A percentile compares a stretch with the other conserved stretches of the same genome.
phyloP scores from a whole-genome alignment of 164 flowering plant genomes.

The Berberis thunbergii region DNA sequence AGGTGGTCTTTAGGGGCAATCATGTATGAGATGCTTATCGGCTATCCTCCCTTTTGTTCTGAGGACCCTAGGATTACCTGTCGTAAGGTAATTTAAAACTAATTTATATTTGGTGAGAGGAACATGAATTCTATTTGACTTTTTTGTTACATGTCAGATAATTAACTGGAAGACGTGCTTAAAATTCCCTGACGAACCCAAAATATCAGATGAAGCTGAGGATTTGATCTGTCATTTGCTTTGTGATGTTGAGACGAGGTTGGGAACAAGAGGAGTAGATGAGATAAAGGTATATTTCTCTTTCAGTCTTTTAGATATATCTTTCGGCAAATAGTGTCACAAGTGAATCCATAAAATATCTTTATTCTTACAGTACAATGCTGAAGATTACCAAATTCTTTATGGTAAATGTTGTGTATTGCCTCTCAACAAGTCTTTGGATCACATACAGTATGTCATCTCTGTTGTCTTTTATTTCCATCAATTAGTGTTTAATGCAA shows the following conservation, averaged over 20 bases:
- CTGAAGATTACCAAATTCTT: too few species aligned
- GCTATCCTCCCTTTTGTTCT: conserved; percentile 90
- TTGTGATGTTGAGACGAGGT: conserved; percentile 72
- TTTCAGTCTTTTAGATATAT: background rate
- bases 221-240: conserved; percentile 75
- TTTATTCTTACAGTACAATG: too few species aligned
- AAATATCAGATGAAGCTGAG: conserved; percentile 57
- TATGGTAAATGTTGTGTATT: too few species aligned
- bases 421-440: too few species aligned
- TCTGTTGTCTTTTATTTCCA: too few species aligned
- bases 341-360: too few species aligned
- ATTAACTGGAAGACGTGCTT: conserved; percentile 82
- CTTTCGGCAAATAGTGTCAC: background rate
- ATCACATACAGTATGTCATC: too few species aligned
- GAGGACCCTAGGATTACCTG: conserved; percentile 83
- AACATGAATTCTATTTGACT: background rate
- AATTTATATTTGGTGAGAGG: background rate
- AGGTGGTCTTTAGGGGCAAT: conserved; percentile 91
- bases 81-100: conserved; percentile 51
- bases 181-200: conserved; percentile 87
- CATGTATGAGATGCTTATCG: conserved; percentile 85
- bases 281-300: conserved; percentile 59
- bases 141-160: conserved; percentile 40
- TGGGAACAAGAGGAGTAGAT: conserved; percentile 80
- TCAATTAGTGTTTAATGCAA: too few species aligned